Evolutionary conservation across 2,329 filamentous ascomycete species (phyloP), one percentile per base, ranked within the genome.

Genomic region (Fusarium sp.): DNA sequence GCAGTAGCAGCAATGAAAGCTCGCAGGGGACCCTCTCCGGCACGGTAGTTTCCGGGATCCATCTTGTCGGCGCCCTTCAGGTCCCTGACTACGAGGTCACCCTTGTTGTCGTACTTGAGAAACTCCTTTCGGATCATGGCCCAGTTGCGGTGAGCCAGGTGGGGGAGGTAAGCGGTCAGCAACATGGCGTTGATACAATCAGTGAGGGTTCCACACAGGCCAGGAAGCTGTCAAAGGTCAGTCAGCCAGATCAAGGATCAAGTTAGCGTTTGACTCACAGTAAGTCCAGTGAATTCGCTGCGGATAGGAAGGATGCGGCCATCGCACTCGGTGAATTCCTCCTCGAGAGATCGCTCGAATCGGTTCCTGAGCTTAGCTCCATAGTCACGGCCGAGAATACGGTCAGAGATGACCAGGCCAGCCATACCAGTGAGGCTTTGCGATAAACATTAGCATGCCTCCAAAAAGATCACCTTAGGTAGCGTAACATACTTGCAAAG

Each of bases 101-200:
- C 23, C 12, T 49, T 49, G 6, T 9, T n/a, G 2, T 16, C 31
- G 10, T 49, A 37, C 23, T 49, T 49, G 28, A 49, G 16, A 8
- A 48, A 48, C 3, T 48, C 29, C 0, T 23, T 48, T 24, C 46
- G 46, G 6, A 48, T 48, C 46, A 48, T 48, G 21, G 46, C 21
- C 29, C 29, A 48, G 21, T 48, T 48, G 16, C 46, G 8, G 29
- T 35, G 1, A n/a, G n/a, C n/a, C n/a, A n/a, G n/a, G n/a, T n/a
- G n/a, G n/a, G n/a, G n/a, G n/a, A n/a, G n/a, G n/a, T n/a, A n/a
- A n/a, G n/a, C n/a, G n/a, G n/a, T n/a, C n/a, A 33, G 29, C 8
- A 48, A 21, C 29, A 48, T 48, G 16, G 46, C 29, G 7, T 48
- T 48, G 21, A 48, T 48, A 6, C 46, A 48, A 11, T 48, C 29